These are phyloP conservation scores for Cyanodermella asteris DNA, from an alignment of 2,329 filamentous ascomycete species.

Conservation along the genomic window DNA sequence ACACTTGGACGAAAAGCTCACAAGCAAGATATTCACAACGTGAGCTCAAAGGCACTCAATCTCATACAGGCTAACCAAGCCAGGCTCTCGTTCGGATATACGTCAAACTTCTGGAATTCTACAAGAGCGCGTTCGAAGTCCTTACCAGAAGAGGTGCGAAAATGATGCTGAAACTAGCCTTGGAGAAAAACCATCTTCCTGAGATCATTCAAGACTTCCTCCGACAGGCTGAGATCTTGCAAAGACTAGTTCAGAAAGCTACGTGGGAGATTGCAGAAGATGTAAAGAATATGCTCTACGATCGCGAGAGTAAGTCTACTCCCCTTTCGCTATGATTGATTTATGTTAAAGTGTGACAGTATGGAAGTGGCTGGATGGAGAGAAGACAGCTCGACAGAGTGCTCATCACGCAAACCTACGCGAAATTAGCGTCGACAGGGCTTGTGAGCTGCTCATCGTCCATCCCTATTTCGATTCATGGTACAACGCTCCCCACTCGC, in stretches of 20 bases:
- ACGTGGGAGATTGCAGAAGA: slow-evolving; percentile 10
- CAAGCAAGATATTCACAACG: slow-evolving; percentile 7
- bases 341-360: slow-evolving; percentile 6
- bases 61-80: slow-evolving; percentile 4
- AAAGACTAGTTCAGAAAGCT: slow-evolving; percentile 10
- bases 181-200: slow-evolving; percentile 10
- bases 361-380: slow-evolving; percentile 6
- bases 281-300: slow-evolving; percentile 11
- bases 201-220: slow-evolving; percentile 11
- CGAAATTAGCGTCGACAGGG: slow-evolving; percentile 6
- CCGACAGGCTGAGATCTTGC: slow-evolving; percentile 10
- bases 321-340: not conserved
- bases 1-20: slow-evolving; percentile 11
- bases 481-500: slow-evolving; percentile 5
- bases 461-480: slow-evolving; percentile 6
- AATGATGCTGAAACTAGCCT: slow-evolving; percentile 9
- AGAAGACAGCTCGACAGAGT: slow-evolving; percentile 6
- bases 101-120: slow-evolving; percentile 12
- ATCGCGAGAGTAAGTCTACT: slow-evolving; percentile 10
- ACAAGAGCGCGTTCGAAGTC: slow-evolving; percentile 10
- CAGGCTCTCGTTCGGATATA: slow-evolving; percentile 10
- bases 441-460: slow-evolving; percentile 7
- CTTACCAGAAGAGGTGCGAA: slow-evolving; percentile 9
- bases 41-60: slow-evolving; percentile 5
- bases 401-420: slow-evolving; percentile 5